Conservation (phyloP, 352 stramenopile species). For the Phytophthora meadii region DNA sequence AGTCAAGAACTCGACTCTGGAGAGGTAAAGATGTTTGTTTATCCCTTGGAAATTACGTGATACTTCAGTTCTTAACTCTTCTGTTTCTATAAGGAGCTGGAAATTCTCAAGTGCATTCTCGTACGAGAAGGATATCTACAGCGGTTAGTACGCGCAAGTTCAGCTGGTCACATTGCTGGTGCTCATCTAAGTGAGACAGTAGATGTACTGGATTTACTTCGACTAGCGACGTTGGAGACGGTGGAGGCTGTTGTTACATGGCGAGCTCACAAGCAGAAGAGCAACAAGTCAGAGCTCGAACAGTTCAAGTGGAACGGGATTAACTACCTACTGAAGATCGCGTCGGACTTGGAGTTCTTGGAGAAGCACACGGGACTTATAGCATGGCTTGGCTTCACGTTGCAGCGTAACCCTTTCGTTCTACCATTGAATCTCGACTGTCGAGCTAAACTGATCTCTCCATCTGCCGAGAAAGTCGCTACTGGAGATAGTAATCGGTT, state of each 20-base stretch:
- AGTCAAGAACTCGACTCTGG: slow-evolving; percentile 51
- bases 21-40: slow-evolving; percentile 40
- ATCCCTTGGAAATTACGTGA: too few relatives aligned
- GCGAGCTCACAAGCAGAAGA: slow-evolving; percentile 53
- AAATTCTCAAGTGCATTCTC: slow-evolving; percentile 91
- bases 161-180: slow-evolving; percentile 48
- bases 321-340: slow-evolving; percentile 93
- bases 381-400: slow-evolving; percentile 87
- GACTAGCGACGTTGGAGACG: slow-evolving; percentile 87
- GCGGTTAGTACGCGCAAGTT: slow-evolving; percentile 62
- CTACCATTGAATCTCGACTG: slow-evolving; percentile 83
- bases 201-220: slow-evolving; percentile 89
- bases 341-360: slow-evolving; percentile 91
- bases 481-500: slow-evolving; percentile 46
- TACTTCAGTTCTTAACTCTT: background rate
- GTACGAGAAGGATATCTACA: slow-evolving; percentile 90
- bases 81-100: slow-evolving; percentile 66
- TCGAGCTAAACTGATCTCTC: slow-evolving; percentile 30
- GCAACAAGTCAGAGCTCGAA: slow-evolving; percentile 19
- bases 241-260: slow-evolving; percentile 86
- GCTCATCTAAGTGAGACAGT: slow-evolving; percentile 73
- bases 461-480: background rate
- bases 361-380: slow-evolving; percentile 75
- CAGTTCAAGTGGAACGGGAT: slow-evolving; percentile 90
- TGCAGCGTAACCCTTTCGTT: slow-evolving; percentile 91